Conservation (phyloP, 140 eudicot species). For the Anethum foeniculum region DNA sequence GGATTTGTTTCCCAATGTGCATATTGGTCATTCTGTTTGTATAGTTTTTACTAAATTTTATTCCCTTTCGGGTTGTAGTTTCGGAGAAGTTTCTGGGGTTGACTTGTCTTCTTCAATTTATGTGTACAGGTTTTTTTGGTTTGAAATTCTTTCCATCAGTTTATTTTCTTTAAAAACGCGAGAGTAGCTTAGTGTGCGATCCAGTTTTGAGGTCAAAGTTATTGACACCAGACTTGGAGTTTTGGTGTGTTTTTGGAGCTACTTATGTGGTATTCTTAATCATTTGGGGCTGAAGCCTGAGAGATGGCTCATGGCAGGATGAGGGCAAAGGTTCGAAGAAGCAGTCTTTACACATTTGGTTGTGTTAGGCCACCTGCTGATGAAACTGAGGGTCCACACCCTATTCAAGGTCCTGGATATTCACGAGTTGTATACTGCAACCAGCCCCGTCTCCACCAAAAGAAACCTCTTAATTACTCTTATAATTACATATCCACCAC, state of each 20-base stretch:
- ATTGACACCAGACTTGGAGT: not conserved
- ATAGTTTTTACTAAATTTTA: not conserved
- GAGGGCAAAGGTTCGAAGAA: slow-evolving; percentile 62
- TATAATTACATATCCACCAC: slow-evolving; percentile 81
- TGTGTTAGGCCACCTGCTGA: slow-evolving; percentile 36
- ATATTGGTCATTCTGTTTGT: not conserved
- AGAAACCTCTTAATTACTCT: slow-evolving; percentile 69
- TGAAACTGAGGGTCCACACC: slow-evolving; percentile 41
- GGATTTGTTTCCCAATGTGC: not conserved
- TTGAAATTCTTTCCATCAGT: not conserved
- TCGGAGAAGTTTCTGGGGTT: not conserved
- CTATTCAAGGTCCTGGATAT: slow-evolving; percentile 55
- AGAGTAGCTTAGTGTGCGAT: not conserved
- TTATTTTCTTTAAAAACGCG: not conserved
- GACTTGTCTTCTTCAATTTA: not conserved
- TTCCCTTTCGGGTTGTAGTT: not conserved
- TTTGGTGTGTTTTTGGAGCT: not conserved
- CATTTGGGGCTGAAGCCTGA: not conserved
- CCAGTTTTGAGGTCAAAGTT: not conserved
- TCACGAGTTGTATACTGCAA: slow-evolving; percentile 69
- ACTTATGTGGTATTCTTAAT: not conserved
- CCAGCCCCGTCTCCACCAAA: slow-evolving; percentile 58
- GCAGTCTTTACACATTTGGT: slow-evolving; percentile 77
- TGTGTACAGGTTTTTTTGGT: not conserved
- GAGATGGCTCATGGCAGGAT: slow-evolving; percentile 62